Base-by-base conservation (phyloP, 768 basidiomycete species). In the Lactarius pseudohatsudake region DNA sequence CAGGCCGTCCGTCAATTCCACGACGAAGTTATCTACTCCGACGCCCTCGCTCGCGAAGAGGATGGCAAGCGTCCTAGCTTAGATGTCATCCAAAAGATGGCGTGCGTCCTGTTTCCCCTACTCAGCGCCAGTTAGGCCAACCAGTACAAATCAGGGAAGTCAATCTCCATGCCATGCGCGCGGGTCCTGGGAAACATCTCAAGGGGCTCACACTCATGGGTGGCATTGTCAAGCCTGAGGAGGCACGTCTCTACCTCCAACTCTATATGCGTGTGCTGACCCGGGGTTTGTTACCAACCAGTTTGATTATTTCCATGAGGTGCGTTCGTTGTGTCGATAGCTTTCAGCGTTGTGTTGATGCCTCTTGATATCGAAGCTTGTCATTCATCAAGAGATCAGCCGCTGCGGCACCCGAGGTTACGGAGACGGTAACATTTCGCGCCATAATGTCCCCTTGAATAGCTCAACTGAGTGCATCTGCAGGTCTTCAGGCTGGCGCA, bases 231-330 rank as follows among this genome's bases (percentile, higher is more conserved):
- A 84, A 85, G 69, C 90, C 91, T 1, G 91, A 93, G 74, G 84
- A 90, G 77, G 87, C 86, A 56, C 56, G 81, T 43, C 38, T n/a
- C 2, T 38, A 64, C 22, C 64, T 36, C 3, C 2, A 41, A 15
- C 55, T 38, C 20, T 11, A 15, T 36, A 28, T 2, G 30, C 34
- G 34, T 20, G 54, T 50, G 18, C n/a, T 64, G 53, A 28, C 15
- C 59, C 10, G 13, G 32, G 28, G 43, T 64, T 62, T 15, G 26
- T n/a, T 18, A 61, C 13, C 76, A 80, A 62, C 15, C 76, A 80
- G 75, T 96, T 91, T 72, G 91, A 96, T 75, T 92, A 91, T 73
- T 96, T 96, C 84, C 92, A 95, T 73, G 89, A 90, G 76, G 85
- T 85, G 10, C 18, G 66, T 47, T 30, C 41, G 15, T 22, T n/a